Percentiles rank a stretch among this genome's conserved stretches.
Evolutionary conservation across 2,329 filamentous ascomycete genomes (phyloP).

Genomic region (Albifimbria verrucaria): DNA sequence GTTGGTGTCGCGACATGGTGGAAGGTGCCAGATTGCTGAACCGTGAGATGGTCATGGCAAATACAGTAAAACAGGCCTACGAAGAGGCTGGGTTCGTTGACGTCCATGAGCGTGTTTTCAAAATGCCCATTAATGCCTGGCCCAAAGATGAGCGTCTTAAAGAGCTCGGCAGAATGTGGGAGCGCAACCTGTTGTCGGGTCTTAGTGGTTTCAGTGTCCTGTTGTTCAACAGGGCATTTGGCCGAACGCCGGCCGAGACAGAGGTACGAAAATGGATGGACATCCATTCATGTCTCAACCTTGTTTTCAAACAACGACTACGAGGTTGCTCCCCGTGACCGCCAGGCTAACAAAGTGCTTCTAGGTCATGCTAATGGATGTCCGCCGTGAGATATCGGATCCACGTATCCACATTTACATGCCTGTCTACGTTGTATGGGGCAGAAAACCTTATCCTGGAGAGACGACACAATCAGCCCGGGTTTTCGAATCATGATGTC

Average conservation of each 20-base stretch:
- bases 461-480: slow-evolving; percentile 18
- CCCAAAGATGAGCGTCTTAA: slow-evolving; percentile 41
- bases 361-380: slow-evolving; percentile 46
- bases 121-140: slow-evolving; percentile 54
- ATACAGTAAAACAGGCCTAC: slow-evolving; percentile 32
- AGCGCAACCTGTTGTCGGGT: slow-evolving; percentile 38
- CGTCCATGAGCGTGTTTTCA: slow-evolving; percentile 49
- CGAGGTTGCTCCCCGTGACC: background rate
- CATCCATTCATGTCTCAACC: background rate
- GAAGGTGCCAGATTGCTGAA: slow-evolving; percentile 32
- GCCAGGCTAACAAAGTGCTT: slow-evolving; percentile 9
- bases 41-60: slow-evolving; percentile 34
- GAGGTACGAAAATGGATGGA: slow-evolving; percentile 33
- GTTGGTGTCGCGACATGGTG: slow-evolving; percentile 38
- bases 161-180: slow-evolving; percentile 42
- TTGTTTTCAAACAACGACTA: background rate
- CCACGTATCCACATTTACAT: slow-evolving; percentile 45
- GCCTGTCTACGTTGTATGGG: slow-evolving; percentile 47
- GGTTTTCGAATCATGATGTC: slow-evolving; percentile 10
- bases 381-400: slow-evolving; percentile 45
- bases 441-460: slow-evolving; percentile 42
- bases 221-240: slow-evolving; percentile 37
- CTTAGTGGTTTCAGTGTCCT: slow-evolving; percentile 42
- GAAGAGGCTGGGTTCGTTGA: slow-evolving; percentile 53
- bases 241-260: slow-evolving; percentile 41